Base-by-base conservation (phyloP, 495 filamentous ascomycete species). In the Aspergillus bertholletiae region DNA sequence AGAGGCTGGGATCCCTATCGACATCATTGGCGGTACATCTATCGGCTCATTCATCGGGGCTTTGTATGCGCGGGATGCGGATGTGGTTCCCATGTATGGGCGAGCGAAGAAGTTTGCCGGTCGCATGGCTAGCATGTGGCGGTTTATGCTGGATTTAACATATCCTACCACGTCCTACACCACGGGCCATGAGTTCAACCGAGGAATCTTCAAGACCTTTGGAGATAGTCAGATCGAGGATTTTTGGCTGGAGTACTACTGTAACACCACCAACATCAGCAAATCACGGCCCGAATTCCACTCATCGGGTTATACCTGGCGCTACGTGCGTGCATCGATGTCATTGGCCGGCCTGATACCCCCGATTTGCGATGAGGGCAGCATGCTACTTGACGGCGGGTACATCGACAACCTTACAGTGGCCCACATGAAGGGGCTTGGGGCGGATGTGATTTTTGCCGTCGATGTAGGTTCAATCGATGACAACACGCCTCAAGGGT, bases 161-260 rank as follows among this genome's bases (percentile, higher is more conserved):
- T 98, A 98, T 69, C 94, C 94, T 0, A 93, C 90, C 15, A 84
- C 84, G 20, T 96, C 92, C 13, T 98, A 98, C 70, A 98, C 94
- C 7, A 98, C 94, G 0, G 94, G 94, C 4, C 94, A 98, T 68
- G 94, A 97, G 63, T 98, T 98, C 81, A 98, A 98, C 66, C 89
- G 94, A 3, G 95, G 95, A 11, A 97, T 98, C 64, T 98, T 97
- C 82, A 97, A 97, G 72, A 91, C 94, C 0, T 96, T 98, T 69
- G 93, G 91, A 8, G 89, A 96, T 56, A 87, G 88, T 34, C 94
- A 97, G 68, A 97, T 98, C 51, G 94, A 98, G 72, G 95, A 97
- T 67, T 97, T 97, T 67, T 97, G 94, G 94, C 82, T 98, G 15
- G 90, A 96, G 55, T 98, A 92, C 72, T 98, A 97, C 77, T 97